A percentile compares a stretch with the other conserved stretches of the same genome.
phyloP scores from a whole-genome alignment of 2,329 filamentous ascomycete species.

The Fusarium compactum region DNA sequence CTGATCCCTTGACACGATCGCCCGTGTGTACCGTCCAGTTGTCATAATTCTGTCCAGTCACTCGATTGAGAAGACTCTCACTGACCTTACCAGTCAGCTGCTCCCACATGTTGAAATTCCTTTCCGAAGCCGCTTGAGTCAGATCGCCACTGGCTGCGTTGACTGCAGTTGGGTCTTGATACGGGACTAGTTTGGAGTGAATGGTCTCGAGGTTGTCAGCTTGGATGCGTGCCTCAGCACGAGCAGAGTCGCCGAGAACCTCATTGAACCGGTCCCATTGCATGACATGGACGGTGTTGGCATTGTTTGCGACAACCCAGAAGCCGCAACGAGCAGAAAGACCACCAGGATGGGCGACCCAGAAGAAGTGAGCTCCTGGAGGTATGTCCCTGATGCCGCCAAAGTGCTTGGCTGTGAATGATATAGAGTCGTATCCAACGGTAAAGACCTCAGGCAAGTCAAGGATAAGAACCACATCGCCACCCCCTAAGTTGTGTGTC shows the following conservation, averaged over 20 bases:
- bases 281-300: conserved; percentile 58
- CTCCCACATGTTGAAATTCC: conserved; percentile 61
- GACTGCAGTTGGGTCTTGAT: conserved; percentile 53
- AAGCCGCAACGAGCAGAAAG: conserved; percentile 66
- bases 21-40: conserved; percentile 67
- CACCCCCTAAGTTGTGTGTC: conserved; percentile 52
- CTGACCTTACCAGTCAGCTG: conserved; percentile 64
- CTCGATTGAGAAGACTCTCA: conserved; percentile 58
- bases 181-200: conserved; percentile 59
- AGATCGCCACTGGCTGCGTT: conserved; percentile 33
- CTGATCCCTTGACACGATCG: conserved; percentile 62
- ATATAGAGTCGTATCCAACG: conserved; percentile 66
- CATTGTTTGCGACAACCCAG: conserved; percentile 62
- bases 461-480: conserved; percentile 66
- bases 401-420: conserved; percentile 62
- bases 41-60: conserved; percentile 57
- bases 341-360: conserved; percentile 63
- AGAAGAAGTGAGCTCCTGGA: conserved; percentile 69
- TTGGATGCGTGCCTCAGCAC: conserved; percentile 60
- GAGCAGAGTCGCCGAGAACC: conserved; percentile 62
- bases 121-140: conserved; percentile 34
- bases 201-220: conserved; percentile 55
- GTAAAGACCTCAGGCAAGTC: conserved; percentile 64
- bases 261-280: conserved; percentile 70
- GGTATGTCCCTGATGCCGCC: conserved; percentile 68